Evolutionary conservation across 371 early-diverging fungal genomes (phyloP), one percentile per base, ranked within the genome.

Genomic region (Rhizopus delemar): DNA sequence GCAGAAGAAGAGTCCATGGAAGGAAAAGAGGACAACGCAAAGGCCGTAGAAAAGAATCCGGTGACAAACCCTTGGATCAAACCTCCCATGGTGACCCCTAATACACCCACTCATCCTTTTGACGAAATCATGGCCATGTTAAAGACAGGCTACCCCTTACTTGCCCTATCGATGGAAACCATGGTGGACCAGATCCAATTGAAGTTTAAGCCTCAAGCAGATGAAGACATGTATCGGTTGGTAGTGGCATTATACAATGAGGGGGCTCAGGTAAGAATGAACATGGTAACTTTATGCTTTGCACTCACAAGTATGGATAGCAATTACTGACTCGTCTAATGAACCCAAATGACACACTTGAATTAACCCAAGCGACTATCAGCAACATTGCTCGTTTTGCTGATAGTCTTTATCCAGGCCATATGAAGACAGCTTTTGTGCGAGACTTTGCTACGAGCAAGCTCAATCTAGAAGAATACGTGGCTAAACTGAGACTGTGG

Each of bases 101-200:
- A 60, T 29, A 49, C 63, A 43, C 51, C 71, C 22, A 59, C 83
- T 15, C 79, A 78, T 66, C 82, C 93, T 7, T 91, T 96, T n/a
- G 96, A 97, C 46, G 98, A 98, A 62, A 86, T 98, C 13, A 95
- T 95, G 92, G 88, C 91, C n/a, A 89, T 91, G 71, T 81, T 99
- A 13, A 99, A 98, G 71, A 96, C 98, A 0, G 92, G 95, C 0
- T 94, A 90, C 71, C 98, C 98, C 16, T 83, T 97, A 49, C 73
- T 97, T 33, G 92, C 96, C 1, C 73, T 98, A 34, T 90, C 98
- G 3, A 93, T 99, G 92, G 97, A 98, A 74, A 94, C 93, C 1
- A 95, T 97, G 95, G 90, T 95, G 9, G 98, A 99, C 67, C 97
- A 96, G 71, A 93, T 97, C 16, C 86, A 92, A 51, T 86, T 87